Base-by-base conservation (phyloP, 768 basidiomycete genomes). In the Auriculariales sp. region DNA sequence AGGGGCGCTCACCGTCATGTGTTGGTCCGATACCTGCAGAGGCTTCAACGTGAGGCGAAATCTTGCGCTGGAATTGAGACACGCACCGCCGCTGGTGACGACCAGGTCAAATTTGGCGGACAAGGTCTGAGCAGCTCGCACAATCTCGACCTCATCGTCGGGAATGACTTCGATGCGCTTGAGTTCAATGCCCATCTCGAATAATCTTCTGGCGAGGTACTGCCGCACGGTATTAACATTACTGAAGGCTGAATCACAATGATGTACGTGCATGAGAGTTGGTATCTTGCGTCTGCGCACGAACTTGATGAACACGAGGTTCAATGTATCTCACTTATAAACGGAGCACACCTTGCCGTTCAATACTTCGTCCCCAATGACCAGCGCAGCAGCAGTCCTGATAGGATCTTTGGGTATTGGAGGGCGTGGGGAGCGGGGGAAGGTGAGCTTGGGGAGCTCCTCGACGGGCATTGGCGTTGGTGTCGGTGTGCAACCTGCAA, bases 131-230 rank as follows among this genome's bases (percentile, higher is more conserved):
- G 86, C 88, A 4, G 93, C 91, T 60, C 94, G 88, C 51, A 86
- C 70, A 52, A 94, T 95, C 64, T 95, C 86, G 24, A 77, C 77
- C 62, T 93, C 87, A 45, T 89, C 81, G 59, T 97, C 93, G 1
- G 92, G 71, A 39, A 98, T 82, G 50, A 94, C 90, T 58, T 97
- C 91, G 61, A 94, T 78, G 36, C 85, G 78, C 63, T 87, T 88
- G 56, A 92, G 62, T 52, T 88, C 77, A 28, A 90, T 73, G 2
- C 85, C 93, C 48, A 88, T 75, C 59, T 92, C 83, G 60, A 95
- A 97, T 59, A 86, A 86, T 61, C 79, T 89, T 57, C 79, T 79
- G 2, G 90, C 88, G 59, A 94, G 87, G 65, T 78, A 85, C 62
- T 91, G 77, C 2, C n/a, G n/a, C n/a, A n/a, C n/a, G n/a, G n/a